Evolutionary conservation across 1,139 yeast species (phyloP), one percentile per base, ranked within the genome.

Genomic region (Pichia sp.): DNA sequence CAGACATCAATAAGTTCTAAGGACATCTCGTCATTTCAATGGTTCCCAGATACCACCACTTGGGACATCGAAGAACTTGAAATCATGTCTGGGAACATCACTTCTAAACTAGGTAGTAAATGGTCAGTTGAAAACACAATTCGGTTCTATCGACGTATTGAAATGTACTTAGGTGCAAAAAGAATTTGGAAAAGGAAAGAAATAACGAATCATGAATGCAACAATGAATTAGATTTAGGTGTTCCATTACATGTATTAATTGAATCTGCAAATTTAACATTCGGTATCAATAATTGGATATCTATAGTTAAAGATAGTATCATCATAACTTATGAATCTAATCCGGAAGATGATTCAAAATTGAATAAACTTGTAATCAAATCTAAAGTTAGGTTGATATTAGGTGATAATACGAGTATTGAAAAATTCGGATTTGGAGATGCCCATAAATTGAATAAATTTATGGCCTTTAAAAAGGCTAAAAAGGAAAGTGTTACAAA

Each of bases 231-330:
- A 5, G 52, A 54, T 5, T 36, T 54, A 16, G 55, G 53, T n/a
- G 53, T 65, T 6, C 56, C 61, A 9, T 41, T 60, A 22, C 42
- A 51, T 28, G 67, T 69, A 41, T 72, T 80, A 5, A 70, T 82
- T 45, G 69, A 69, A 28, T 63, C 81, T 33, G 87, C 90, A 5
- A 86, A 86, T 61, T 80, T 75, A 44, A 72, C 77, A 5, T 85
- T 84, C 70, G 93, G 91, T 1, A 73, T 71, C 54, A 68, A 73
- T 56, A 90, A 89, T 31, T 86, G 95, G 95, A 73, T 77, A 28
- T 73, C 81, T 1, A 74, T 73, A 53, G 67, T 85, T 11, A 57
- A 71, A 30, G 67, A 67, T 14, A 62, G 53, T 19, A 59, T 69
- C 19, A 51, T 61, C 0, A 70, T 72, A 44, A 62, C 60, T 52